These are phyloP conservation scores for Zasmidium cellare DNA, from an alignment of 2,329 filamentous ascomycete species.

Conservation along the genomic window DNA sequence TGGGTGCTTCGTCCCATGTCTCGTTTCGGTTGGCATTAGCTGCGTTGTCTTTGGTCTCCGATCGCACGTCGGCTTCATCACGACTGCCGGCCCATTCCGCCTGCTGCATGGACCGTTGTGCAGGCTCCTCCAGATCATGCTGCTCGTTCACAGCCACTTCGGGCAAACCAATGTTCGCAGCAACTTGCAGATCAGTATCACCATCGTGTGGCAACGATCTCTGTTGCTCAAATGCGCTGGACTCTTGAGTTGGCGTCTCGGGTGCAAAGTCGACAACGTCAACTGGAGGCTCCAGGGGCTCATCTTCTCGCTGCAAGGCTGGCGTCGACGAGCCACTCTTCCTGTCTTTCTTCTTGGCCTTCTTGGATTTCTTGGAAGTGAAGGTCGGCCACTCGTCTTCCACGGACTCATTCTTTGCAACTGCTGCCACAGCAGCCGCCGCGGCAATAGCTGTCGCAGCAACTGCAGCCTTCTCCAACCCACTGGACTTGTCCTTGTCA, in stretches of 20 bases:
- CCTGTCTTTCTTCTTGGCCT: conserved; percentile 44
- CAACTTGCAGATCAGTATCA: not conserved
- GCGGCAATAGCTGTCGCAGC: conserved; percentile 11
- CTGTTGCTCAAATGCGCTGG: no score
- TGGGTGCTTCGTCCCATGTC: not conserved
- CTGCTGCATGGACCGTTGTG: not conserved
- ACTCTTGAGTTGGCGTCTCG: not conserved
- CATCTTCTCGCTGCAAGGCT: not conserved
- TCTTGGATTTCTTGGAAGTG: conserved; percentile 39
- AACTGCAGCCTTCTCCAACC: conserved; percentile 4
- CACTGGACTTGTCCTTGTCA: conserved; percentile 2
- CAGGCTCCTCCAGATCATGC: not conserved
- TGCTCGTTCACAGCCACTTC: not conserved
- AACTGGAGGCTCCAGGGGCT: not conserved
- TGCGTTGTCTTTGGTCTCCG: not conserved
- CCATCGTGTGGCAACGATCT: not conserved
- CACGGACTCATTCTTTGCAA: conserved; percentile 2
- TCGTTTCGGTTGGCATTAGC: not conserved
- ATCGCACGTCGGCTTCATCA: not conserved
- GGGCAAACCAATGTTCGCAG: not conserved
- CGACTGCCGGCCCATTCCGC: no score
- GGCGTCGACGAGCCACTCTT: conserved; percentile 20
- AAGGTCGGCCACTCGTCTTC: conserved; percentile 23
- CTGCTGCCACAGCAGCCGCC: conserved; percentile 6
- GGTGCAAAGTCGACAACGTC: not conserved